Percentiles rank a stretch among this genome's conserved stretches.
These are phyloP conservation scores for Lithospermum erythrorhizon DNA, from an alignment of 257 asterid species.

Conservation along the genomic window DNA sequence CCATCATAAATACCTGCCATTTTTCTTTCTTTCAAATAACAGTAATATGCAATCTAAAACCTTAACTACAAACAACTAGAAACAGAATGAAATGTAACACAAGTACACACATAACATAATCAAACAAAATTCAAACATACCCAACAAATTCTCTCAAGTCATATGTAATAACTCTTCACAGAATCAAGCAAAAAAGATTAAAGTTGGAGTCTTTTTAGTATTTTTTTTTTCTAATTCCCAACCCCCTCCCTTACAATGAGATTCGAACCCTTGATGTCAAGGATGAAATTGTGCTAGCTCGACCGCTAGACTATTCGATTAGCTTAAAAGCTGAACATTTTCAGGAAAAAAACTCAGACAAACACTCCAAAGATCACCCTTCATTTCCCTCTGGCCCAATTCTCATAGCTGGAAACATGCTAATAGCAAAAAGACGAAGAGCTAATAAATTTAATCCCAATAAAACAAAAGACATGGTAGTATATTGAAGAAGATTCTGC, in stretches of 20 bases:
- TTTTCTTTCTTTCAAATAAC: constrained; percentile 1
- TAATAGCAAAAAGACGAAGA: too few species aligned
- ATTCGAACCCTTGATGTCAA: too few species aligned
- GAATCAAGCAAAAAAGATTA: neutral
- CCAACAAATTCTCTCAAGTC: neutral
- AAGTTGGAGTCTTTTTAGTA: neutral
- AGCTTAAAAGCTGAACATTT: too few species aligned
- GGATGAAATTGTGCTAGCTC: too few species aligned
- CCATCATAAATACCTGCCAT: constrained; percentile 85
- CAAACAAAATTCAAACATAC: neutral
- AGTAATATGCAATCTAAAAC: neutral
- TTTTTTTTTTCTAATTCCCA: too few species aligned
- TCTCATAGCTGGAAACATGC: too few species aligned
- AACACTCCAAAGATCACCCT: too few species aligned
- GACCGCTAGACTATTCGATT: too few species aligned
- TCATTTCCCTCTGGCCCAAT: too few species aligned
- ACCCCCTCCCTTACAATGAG: too few species aligned
- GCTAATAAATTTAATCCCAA: too few species aligned
- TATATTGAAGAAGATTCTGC: neutral
- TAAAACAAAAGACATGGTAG: neutral
- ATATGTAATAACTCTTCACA: neutral
- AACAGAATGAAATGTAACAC: neutral
- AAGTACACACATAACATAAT: constrained; percentile 1
- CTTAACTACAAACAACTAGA: neutral
- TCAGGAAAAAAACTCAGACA: too few species aligned